Base-by-base conservation (phyloP, 140 eudicot species). In the Oenanthe javanica region DNA sequence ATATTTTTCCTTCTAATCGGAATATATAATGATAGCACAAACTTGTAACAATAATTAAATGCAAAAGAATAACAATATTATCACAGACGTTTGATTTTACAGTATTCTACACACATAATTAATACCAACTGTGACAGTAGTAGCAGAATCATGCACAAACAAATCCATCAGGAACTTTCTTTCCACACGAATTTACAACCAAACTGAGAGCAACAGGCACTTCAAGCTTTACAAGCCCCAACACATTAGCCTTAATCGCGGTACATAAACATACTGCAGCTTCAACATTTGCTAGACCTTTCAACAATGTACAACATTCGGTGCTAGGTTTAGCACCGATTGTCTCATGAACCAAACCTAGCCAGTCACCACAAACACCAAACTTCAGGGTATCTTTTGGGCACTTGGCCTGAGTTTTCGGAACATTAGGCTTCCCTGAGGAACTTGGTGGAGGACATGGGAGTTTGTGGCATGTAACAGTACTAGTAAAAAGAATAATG, bases 321-420 rank as follows among this genome's bases (percentile, higher is more conserved):
- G 85, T 66, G 82, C 95, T 92, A 0, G 97, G 97, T 81, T 86
- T 84, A 48, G 90, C 91, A 81, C 99, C 97, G 47, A 94, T 78
- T 50, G 75, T 90, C 86, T 94, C 98, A 72, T 90, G 97, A 80
- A 85, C 92, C 71, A 94, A 80, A 25, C 97, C 97, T 9, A 94
- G 90, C 98, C 98, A 94, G 89, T 93, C 97, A 16, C 98, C 96
- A 81, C 98, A 94, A 19, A 90, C 87, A 45, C 98, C 98, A 23
- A 92, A 90, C 86, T 92, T 94, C 16, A 94, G 96, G 82, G 98
- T 90, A 48, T 94, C 96, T 87, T 80, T 90, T 0, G 98, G 98
- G 86, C 98, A 94, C 85, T 87, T 94, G 21, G 85, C 59, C 21
- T 82, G 79, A 18, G 54, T 70, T 57, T 80, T 51, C 21, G 84